A percentile compares a stretch with the other conserved stretches of the same genome.
Evolutionary conservation across 768 basidiomycete genomes (phyloP).

Genomic region (Artomyces pyxidatus): DNA sequence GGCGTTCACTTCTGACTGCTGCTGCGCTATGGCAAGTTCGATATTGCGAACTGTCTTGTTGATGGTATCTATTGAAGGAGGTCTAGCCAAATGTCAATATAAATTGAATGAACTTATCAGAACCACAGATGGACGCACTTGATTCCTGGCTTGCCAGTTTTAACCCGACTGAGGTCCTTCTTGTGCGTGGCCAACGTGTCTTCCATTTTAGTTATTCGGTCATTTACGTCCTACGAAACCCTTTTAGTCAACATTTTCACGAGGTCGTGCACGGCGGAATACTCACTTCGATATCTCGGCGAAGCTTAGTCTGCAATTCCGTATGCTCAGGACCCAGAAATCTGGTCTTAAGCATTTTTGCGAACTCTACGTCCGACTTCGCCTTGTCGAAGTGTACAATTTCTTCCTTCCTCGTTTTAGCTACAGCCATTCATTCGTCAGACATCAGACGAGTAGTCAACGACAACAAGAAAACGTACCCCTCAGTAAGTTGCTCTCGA

Average conservation of each 20-base stretch:
- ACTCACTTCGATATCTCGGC: conserved; percentile 63
- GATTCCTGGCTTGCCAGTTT: conserved; percentile 9
- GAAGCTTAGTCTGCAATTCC: conserved; percentile 71
- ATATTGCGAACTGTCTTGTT: conserved; percentile 83
- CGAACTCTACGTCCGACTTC: conserved; percentile 68
- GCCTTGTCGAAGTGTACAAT: conserved; percentile 74
- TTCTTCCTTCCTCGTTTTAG: conserved; percentile 76
- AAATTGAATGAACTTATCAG: background rate
- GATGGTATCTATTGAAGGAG: conserved; percentile 80
- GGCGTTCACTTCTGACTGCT: conserved; percentile 42
- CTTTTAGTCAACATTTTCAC: no score
- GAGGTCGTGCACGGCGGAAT: no score
- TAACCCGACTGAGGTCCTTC: conserved; percentile 12
- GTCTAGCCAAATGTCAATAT: conserved; percentile 34
- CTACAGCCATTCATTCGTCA: conserved; percentile 30
- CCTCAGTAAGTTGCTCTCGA: conserved; percentile 62
- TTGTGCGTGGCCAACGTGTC: conserved; percentile 10
- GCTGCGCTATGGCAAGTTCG: conserved; percentile 59
- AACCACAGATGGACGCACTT: background rate
- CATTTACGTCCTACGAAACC: conserved; percentile 12
- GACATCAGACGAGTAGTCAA: background rate
- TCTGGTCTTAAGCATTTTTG: conserved; percentile 33
- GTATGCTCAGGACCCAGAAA: conserved; percentile 70
- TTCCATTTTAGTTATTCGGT: conserved; percentile 12
- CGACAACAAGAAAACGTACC: conserved; percentile 30